phyloP scores from a whole-genome alignment of 352 stramenopile species.

The Globisporangium carolinianum region DNA sequence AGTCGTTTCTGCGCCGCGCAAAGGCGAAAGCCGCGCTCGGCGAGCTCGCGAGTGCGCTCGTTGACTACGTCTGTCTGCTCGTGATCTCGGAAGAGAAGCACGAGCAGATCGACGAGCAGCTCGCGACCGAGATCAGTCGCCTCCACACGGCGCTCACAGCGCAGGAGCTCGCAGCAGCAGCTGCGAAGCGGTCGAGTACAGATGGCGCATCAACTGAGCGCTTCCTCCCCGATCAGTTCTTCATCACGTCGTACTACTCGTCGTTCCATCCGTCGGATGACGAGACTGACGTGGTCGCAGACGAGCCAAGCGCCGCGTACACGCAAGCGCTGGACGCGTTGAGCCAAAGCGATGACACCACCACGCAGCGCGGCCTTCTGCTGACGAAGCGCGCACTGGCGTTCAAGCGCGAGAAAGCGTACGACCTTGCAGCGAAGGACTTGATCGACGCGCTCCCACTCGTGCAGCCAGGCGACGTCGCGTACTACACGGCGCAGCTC shows the following conservation, averaged over 20 bases:
- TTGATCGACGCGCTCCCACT: slow-evolving; percentile 46
- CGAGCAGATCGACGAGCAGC: slow-evolving; percentile 60
- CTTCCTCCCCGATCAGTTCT: slow-evolving; percentile 73
- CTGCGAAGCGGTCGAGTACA: slow-evolving; percentile 49
- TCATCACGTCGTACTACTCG: slow-evolving; percentile 84
- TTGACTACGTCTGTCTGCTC: slow-evolving; percentile 76
- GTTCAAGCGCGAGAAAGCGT: slow-evolving; percentile 58
- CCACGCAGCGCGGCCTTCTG: slow-evolving; percentile 36
- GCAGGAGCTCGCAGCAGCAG: slow-evolving; percentile 51
- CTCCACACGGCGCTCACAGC: slow-evolving; percentile 69
- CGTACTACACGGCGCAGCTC: slow-evolving; percentile 71
- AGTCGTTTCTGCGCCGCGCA: slow-evolving; percentile 71
- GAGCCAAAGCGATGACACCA: slow-evolving; percentile 18
- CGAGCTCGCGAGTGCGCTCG: slow-evolving; percentile 51
- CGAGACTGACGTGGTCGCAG: slow-evolving; percentile 52
- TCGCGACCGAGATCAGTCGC: slow-evolving; percentile 66
- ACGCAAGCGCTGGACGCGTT: slow-evolving; percentile 40
- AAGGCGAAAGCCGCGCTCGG: slow-evolving; percentile 48
- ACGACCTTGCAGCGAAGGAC: slow-evolving; percentile 54
- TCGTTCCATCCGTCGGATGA: slow-evolving; percentile 78
- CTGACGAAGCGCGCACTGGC: slow-evolving; percentile 57
- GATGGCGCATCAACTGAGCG: slow-evolving; percentile 14
- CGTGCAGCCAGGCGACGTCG: slow-evolving; percentile 35
- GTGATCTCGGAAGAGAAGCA: slow-evolving; percentile 76
- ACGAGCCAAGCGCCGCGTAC: slow-evolving; percentile 55